Percentiles rank a stretch among this genome's conserved stretches.
Evolutionary conservation across 1,284 basidiomycete genomes (phyloP).

Genomic region (Amylostereum areolatum): DNA sequence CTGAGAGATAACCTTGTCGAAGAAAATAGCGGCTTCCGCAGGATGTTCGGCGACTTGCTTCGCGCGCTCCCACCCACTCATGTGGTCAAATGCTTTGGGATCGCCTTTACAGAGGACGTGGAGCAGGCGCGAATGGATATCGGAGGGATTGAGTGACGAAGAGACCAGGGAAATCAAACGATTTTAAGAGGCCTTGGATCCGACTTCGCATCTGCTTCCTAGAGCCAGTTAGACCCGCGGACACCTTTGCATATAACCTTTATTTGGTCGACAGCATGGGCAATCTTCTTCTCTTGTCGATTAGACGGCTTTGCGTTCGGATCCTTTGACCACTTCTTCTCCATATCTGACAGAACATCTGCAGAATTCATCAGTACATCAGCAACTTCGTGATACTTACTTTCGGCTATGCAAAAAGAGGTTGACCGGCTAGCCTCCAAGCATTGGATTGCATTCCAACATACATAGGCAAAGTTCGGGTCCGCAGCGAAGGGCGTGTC

Average conservation of each 20-base stretch:
- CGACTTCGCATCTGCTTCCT: conserved; percentile 6
- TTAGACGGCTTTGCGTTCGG: not conserved
- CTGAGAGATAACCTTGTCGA: conserved; percentile 13
- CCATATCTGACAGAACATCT: not conserved
- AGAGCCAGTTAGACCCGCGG: not conserved
- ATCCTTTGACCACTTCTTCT: not conserved
- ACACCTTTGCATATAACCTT: conserved; percentile 1
- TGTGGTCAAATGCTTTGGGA: not conserved
- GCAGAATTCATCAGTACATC: not conserved
- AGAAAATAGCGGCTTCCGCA: conserved; percentile 13
- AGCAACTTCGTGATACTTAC: not conserved
- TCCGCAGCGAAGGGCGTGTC: conserved; percentile 1
- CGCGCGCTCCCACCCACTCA: conserved; percentile 8
- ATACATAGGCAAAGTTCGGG: conserved; percentile 1
- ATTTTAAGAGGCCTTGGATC: conserved; percentile 13
- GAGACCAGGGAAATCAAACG: conserved; percentile 15
- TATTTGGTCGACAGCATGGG: not conserved
- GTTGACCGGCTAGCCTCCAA: not conserved
- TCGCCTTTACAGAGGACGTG: conserved; percentile 6
- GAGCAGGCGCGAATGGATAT: conserved; percentile 12
- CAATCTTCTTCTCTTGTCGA: not conserved
- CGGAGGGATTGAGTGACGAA: conserved; percentile 21
- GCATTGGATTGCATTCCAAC: conserved; percentile 3
- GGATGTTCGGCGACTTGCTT: conserved; percentile 14
- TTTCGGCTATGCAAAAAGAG: not conserved